Conservation (phyloP, 2,329 filamentous ascomycete species). For the Mycosphaerella sp. region DNA sequence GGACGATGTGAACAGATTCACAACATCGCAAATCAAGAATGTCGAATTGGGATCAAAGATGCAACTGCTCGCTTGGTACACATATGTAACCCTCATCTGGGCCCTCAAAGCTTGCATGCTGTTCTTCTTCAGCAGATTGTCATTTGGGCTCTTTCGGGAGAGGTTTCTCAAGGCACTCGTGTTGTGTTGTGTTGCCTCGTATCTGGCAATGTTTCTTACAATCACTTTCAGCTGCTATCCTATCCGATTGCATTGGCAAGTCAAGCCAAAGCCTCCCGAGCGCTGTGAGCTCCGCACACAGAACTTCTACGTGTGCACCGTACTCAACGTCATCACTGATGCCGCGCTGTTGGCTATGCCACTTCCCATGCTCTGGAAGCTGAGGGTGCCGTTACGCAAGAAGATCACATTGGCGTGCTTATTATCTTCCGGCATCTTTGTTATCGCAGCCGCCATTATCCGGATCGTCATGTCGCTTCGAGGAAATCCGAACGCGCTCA, state of each 20-base stretch:
- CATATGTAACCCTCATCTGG: constrained; percentile 20
- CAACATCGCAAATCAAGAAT: constrained; percentile 27
- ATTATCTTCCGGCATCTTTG: constrained; percentile 35
- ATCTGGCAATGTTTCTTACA: constrained; percentile 33
- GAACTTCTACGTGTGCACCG: constrained; percentile 31
- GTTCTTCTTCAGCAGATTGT: constrained; percentile 32
- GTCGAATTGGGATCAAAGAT: constrained; percentile 35
- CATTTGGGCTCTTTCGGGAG: constrained; percentile 32
- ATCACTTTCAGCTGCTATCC: constrained; percentile 31
- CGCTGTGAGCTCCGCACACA: constrained; percentile 31
- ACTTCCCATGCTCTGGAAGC: constrained; percentile 33
- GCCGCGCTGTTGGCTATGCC: constrained; percentile 33
- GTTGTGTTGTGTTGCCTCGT: constrained; percentile 27
- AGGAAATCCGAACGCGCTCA: constrained; percentile 29
- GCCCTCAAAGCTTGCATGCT: constrained; percentile 26
- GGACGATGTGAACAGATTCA: constrained; percentile 25
- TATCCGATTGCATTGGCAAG: constrained; percentile 29
- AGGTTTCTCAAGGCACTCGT: constrained; percentile 31
- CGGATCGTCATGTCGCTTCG: constrained; percentile 32
- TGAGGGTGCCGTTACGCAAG: constrained; percentile 30
- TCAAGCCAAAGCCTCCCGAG: constrained; percentile 26
- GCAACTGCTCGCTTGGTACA: constrained; percentile 38
- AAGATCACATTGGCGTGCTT: constrained; percentile 34
- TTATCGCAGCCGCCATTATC: constrained; percentile 35
- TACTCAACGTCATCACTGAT: constrained; percentile 34